These are phyloP conservation scores for Acanthamoeba culbertsoni DNA, from an alignment of 208 protist species.

Conservation along the genomic window DNA sequence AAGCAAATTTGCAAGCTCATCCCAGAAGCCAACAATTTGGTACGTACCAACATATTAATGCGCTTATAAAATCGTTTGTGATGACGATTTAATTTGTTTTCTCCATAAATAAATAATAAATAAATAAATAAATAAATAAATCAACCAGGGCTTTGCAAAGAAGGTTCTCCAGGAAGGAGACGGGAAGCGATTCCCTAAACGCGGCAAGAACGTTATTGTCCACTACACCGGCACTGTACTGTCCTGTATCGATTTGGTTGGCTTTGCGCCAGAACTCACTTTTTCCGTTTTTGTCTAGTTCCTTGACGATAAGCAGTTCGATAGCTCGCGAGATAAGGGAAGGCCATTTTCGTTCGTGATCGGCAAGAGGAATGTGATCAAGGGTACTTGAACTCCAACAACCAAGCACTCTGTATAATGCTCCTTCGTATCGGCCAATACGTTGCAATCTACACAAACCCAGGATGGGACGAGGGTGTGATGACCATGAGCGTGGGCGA, in stretches of 20 bases:
- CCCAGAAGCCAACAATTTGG: not conserved
- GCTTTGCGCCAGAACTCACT: not conserved
- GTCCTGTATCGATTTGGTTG: not conserved
- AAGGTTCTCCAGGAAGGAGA: constrained; percentile 13
- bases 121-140: not conserved
- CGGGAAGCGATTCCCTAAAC: not conserved
- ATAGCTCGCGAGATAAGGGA: constrained; percentile 39
- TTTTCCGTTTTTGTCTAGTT: not conserved
- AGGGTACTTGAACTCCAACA: not conserved
- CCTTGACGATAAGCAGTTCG: constrained; percentile 39
- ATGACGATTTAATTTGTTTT: not conserved
- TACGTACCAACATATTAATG: not conserved
- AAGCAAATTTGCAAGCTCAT: constrained; percentile 52
- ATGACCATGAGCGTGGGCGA: constrained; percentile 47
- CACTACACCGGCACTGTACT: constrained; percentile 48
- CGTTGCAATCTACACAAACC: not conserved
- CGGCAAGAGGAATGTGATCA: constrained; percentile 39
- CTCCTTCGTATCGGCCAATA: not conserved
- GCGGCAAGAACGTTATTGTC: constrained; percentile 13
- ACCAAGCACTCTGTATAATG: not conserved
- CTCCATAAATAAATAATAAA: no score
- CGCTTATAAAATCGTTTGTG: not conserved
- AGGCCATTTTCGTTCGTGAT: constrained; percentile 35
- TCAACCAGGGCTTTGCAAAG: constrained; percentile 43
- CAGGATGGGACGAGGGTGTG: constrained; percentile 61